Conservation (phyloP, 176 grass and related monocot species). For the Oryza nivara region DNA sequence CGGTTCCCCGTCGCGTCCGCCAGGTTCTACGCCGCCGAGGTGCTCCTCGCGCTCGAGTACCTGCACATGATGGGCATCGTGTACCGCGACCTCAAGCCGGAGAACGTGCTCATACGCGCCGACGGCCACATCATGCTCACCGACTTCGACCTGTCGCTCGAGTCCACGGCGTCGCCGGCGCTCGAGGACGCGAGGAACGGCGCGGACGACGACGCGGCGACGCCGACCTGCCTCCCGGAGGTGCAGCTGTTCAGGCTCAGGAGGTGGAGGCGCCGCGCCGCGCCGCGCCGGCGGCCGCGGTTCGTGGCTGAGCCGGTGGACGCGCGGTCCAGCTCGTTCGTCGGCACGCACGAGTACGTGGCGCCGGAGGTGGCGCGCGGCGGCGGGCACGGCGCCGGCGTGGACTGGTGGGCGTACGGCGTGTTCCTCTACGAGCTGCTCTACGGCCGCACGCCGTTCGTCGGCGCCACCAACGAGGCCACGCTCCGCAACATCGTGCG, state of each 20-base stretch:
- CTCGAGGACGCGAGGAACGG: constrained; percentile 48
- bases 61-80: constrained; percentile 99
- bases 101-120: constrained; percentile 91
- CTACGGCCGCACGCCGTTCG: constrained; percentile 83
- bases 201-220: background rate
- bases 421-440: constrained; percentile 92
- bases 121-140: constrained; percentile 99
- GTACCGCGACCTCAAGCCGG: constrained; percentile 98
- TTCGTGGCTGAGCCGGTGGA: constrained; percentile 87
- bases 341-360: constrained; percentile 97
- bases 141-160: constrained; percentile 97
- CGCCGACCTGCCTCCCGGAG: constrained; percentile 64
- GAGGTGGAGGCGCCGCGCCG: constrained; percentile 37
- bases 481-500: constrained; percentile 85
- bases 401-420: constrained; percentile 99
- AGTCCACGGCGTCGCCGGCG: constrained; percentile 73
- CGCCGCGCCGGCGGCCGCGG: constrained; percentile 15
- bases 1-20: constrained; percentile 77
- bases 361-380: constrained; percentile 83
- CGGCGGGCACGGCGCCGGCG: constrained; percentile 75
- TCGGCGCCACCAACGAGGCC: constrained; percentile 58
- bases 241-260: constrained; percentile 48
- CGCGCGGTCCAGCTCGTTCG: constrained; percentile 82
- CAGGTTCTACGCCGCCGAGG: constrained; percentile 92
- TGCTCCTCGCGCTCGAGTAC: constrained; percentile 90